Evolutionary conservation across 2,329 filamentous ascomycete species (phyloP).

Genomic region (Epichloe glyceriae): DNA sequence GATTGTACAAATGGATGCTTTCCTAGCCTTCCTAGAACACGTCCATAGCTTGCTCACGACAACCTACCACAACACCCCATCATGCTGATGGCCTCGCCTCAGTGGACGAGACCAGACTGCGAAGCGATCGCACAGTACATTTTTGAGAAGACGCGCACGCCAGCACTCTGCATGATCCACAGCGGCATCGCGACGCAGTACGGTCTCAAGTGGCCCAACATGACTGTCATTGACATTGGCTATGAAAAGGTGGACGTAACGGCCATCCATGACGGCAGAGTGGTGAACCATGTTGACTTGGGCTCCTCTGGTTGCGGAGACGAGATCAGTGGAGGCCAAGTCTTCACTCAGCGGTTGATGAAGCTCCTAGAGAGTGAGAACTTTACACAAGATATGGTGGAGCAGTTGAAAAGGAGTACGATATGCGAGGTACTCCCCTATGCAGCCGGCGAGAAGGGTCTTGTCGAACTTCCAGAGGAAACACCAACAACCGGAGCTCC

Average conservation of each 20-base stretch:
- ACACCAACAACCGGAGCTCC: conserved; percentile 4
- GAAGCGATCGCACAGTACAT: conserved; percentile 86
- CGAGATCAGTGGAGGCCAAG: conserved; percentile 65
- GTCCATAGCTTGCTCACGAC: conserved; percentile 82
- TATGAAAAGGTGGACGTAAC: conserved; percentile 88
- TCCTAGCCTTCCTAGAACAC: conserved; percentile 86
- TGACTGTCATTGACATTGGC: conserved; percentile 84
- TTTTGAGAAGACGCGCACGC: conserved; percentile 94
- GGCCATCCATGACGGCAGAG: conserved; percentile 69
- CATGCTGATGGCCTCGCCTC: conserved; percentile 76
- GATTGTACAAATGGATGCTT: conserved; percentile 83
- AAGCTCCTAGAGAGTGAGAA: conserved; percentile 49
- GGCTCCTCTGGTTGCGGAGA: conserved; percentile 38
- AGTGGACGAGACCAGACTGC: conserved; percentile 79
- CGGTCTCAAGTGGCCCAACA: conserved; percentile 59
- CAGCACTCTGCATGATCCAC: conserved; percentile 82
- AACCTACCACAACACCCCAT: conserved; percentile 92
- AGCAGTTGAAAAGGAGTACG: conserved; percentile 53
- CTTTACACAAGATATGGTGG: conserved; percentile 54
- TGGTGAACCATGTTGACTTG: conserved; percentile 54
- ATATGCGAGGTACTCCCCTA: conserved; percentile 57
- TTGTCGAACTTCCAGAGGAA: conserved; percentile 37
- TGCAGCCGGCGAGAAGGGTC: conserved; percentile 26
- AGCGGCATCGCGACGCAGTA: conserved; percentile 80
- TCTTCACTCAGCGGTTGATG: conserved; percentile 64